Percentiles rank a stretch among this genome's conserved stretches.
phyloP scores from a whole-genome alignment of 306 rosid genomes.

The Cyamopsis tetragonoloba region DNA sequence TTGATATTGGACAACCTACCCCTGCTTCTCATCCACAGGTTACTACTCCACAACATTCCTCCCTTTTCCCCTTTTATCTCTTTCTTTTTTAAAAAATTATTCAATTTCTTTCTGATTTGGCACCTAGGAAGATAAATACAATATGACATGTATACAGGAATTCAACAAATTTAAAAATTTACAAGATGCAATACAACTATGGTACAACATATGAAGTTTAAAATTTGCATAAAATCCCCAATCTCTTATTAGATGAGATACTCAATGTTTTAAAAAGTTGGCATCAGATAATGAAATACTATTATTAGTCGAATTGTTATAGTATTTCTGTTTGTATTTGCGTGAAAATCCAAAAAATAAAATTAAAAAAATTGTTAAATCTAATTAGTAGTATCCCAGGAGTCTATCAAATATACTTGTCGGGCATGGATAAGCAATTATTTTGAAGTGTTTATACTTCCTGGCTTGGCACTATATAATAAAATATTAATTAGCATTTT shows the following conservation, averaged over 20 bases:
- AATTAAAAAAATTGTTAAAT: neutral
- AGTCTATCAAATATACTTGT: neutral
- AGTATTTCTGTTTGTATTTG: neutral
- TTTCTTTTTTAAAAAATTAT: neutral
- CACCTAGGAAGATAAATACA: neutral
- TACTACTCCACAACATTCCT: neutral
- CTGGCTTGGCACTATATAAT: neutral
- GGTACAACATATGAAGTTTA: neutral
- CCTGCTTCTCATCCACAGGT: constrained; percentile 84
- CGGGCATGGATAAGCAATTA: neutral
- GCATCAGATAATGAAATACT: neutral
- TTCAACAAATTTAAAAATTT: neutral
- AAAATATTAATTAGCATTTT: neutral
- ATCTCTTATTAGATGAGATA: neutral
- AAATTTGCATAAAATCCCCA: neutral
- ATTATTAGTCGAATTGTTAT: neutral
- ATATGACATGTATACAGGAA: neutral
- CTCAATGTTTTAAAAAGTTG: neutral
- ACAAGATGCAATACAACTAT: neutral
- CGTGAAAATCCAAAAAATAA: too few species aligned
- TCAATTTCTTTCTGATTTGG: neutral
- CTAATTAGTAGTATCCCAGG: neutral
- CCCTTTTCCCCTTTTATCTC: neutral
- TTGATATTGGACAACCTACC: constrained; percentile 90
- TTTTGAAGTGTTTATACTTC: neutral